A percentile compares a stretch with the other conserved stretches of the same genome.
These are phyloP conservation scores for Populus pruinosa DNA, from an alignment of 345 rosid genomes.

Conservation along the genomic window DNA sequence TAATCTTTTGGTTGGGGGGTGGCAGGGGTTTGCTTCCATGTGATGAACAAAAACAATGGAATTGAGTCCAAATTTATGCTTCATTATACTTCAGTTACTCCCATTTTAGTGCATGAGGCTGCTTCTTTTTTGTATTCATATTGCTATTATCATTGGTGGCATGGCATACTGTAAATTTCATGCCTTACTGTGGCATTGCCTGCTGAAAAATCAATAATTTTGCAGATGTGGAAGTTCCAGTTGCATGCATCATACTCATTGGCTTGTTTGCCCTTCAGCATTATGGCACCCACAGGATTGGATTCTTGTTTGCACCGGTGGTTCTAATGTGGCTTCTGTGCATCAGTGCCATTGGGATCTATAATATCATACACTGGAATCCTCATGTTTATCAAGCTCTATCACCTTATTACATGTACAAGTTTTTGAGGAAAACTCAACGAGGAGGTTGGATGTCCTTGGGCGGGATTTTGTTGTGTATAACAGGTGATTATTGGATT, in stretches of 20 bases:
- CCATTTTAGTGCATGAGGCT: neutral
- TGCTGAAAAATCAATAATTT: constrained; percentile 12
- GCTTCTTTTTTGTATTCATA: neutral
- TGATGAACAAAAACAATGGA: neutral
- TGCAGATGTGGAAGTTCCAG: constrained; percentile 80
- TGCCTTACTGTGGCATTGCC: constrained; percentile 8
- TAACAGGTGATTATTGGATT: constrained; percentile 52
- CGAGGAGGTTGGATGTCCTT: constrained; percentile 83
- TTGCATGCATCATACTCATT: constrained; percentile 70
- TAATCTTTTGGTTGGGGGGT: neutral
- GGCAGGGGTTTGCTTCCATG: neutral
- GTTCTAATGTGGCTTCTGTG: constrained; percentile 72
- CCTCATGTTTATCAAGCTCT: constrained; percentile 83
- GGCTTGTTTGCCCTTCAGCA: constrained; percentile 89
- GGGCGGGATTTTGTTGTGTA: constrained; percentile 83
- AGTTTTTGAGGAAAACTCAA: constrained; percentile 73
- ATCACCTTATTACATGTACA: constrained; percentile 75
- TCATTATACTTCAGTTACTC: neutral
- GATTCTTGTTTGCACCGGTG: constrained; percentile 85
- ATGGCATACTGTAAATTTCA: neutral
- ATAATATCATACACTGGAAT: constrained; percentile 76
- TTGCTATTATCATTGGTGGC: neutral
- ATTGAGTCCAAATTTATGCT: neutral
- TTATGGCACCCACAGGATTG: constrained; percentile 85
- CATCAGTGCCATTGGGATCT: constrained; percentile 72